phyloP scores from a whole-genome alignment of 441 rosid species.

The Populus tomentosa region DNA sequence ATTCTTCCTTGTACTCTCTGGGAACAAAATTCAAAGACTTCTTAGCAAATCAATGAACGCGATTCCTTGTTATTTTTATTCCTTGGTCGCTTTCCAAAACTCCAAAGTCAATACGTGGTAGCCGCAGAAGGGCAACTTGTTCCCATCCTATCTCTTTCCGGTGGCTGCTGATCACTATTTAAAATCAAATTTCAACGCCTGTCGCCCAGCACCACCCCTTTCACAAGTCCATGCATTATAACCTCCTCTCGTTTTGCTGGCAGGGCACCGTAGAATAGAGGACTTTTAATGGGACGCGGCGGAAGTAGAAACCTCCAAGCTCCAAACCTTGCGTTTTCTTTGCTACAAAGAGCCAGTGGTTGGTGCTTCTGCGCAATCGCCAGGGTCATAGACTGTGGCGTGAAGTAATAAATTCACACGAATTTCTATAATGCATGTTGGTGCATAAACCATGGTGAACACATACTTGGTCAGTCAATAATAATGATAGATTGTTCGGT shows the following conservation, averaged over 20 bases:
- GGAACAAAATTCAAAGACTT: neutral
- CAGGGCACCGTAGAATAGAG: neutral
- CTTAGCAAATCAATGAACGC: neutral
- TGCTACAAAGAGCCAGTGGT: neutral
- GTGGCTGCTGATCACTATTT: too few relatives aligned
- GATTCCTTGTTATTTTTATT: neutral
- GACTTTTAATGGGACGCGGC: neutral
- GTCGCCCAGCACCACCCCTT: too few relatives aligned
- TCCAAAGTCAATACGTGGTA: neutral
- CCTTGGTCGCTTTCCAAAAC: too few relatives aligned
- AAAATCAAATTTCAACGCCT: too few relatives aligned
- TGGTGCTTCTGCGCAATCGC: too few relatives aligned
- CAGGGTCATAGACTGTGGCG: neutral
- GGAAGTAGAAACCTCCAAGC: neutral
- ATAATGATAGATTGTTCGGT: too few relatives aligned
- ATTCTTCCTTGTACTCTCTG: neutral
- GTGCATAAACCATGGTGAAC: too few relatives aligned
- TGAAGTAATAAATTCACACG: neutral
- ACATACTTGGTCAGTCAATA: too few relatives aligned
- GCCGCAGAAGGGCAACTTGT: neutral
- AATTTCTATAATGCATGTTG: neutral
- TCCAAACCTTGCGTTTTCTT: neutral
- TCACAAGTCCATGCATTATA: too few relatives aligned
- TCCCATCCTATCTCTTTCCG: neutral
- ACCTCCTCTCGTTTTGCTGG: too few relatives aligned